These are phyloP conservation scores for Rubroboletus pulcherrimus DNA, from an alignment of 768 basidiomycete genomes.

Conservation along the genomic window DNA sequence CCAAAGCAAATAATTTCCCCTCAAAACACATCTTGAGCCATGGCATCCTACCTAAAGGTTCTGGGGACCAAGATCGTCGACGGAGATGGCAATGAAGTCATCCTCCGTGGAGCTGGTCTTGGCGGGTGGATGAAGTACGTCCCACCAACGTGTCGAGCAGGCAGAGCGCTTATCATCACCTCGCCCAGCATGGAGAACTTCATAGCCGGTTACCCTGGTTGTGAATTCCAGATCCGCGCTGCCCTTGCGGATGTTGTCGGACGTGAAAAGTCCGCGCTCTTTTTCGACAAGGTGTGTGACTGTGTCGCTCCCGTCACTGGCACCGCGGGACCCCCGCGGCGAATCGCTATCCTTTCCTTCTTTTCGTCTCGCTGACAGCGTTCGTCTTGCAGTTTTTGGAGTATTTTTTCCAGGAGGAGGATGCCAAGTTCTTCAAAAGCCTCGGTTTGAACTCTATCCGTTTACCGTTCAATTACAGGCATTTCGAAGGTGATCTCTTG, in stretches of 20 bases:
- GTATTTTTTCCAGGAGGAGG: slow-evolving; percentile 76
- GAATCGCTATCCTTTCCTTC: not conserved
- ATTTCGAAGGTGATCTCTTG: slow-evolving; percentile 48
- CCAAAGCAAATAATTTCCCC: not conserved
- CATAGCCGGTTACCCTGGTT: slow-evolving; percentile 76
- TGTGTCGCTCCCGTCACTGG: not conserved
- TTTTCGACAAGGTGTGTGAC: slow-evolving; percentile 71
- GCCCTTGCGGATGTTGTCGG: slow-evolving; percentile 67
- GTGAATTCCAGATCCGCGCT: slow-evolving; percentile 74
- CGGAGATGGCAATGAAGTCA: slow-evolving; percentile 50
- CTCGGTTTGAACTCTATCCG: slow-evolving; percentile 81
- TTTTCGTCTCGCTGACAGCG: not conserved
- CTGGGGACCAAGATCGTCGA: slow-evolving; percentile 60
- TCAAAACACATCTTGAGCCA: not conserved
- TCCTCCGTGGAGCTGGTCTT: slow-evolving; percentile 70
- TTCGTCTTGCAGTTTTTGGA: slow-evolving; percentile 58
- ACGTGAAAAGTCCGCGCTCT: slow-evolving; percentile 63
- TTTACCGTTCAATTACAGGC: slow-evolving; percentile 68
- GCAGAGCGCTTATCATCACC: slow-evolving; percentile 1
- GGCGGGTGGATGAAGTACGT: slow-evolving; percentile 87
- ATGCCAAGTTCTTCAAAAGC: slow-evolving; percentile 73
- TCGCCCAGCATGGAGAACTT: slow-evolving; percentile 68
- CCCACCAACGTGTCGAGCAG: slow-evolving; percentile 7
- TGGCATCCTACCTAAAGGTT: slow-evolving; percentile 48
- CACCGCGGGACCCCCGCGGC: not conserved